phyloP scores from a whole-genome alignment of 257 asterid genomes.

The Lycium barbarum region DNA sequence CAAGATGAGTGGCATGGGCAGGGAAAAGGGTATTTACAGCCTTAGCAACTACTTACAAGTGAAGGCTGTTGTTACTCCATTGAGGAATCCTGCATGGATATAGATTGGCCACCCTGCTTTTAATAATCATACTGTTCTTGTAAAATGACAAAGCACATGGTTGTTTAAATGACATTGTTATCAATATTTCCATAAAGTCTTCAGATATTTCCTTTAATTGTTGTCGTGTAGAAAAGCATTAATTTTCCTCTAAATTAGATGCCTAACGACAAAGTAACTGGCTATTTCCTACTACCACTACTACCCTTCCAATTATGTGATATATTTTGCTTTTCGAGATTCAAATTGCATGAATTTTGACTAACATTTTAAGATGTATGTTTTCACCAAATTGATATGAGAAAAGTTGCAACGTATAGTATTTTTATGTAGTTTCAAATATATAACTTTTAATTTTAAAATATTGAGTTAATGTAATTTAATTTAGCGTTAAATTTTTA shows the following conservation, averaged over 20 bases:
- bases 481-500: too few species aligned
- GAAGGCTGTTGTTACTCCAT: slow-evolving; percentile 79
- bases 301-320: too few species aligned
- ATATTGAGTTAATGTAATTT: too few species aligned
- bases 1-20: slow-evolving; percentile 86
- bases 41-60: slow-evolving; percentile 78
- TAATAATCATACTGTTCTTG: neutral
- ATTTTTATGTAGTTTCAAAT: too few species aligned
- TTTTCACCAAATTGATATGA: too few species aligned
- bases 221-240: neutral
- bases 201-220: neutral
- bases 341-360: too few species aligned
- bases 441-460: too few species aligned
- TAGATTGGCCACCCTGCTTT: slow-evolving; percentile 28
- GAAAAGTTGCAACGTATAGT: too few species aligned
- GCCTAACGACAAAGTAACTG: neutral
- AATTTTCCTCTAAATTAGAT: neutral
- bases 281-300: neutral
- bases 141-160: neutral
- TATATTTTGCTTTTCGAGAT: too few species aligned
- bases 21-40: slow-evolving; percentile 77
- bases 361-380: too few species aligned
- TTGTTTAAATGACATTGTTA: neutral
- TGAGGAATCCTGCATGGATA: slow-evolving; percentile 79
- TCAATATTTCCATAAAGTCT: neutral